Base-by-base conservation (phyloP, 805 yeast species). In the Cyberlindnera japonica region DNA sequence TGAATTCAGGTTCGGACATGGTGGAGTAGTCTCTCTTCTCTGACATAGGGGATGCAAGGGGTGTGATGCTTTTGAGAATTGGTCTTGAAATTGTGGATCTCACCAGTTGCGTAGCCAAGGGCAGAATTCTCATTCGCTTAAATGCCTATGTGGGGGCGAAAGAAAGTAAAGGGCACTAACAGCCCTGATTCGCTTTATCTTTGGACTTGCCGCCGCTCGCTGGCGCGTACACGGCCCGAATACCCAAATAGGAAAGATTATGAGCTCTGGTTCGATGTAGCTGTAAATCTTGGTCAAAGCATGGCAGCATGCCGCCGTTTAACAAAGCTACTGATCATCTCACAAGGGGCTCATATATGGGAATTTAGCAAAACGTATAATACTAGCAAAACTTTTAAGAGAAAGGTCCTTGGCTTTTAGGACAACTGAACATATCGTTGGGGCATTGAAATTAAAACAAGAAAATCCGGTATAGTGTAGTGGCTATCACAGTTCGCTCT, bases 401-500 rank as follows among this genome's bases (percentile, higher is more conserved):
- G n/a, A n/a, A n/a, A n/a, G n/a, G n/a, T n/a, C n/a, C n/a, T n/a
- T n/a, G n/a, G n/a, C n/a, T n/a, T n/a, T n/a, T n/a, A n/a, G n/a
- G n/a, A n/a, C n/a, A n/a, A n/a, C n/a, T n/a, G n/a, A n/a, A n/a
- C n/a, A n/a, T 22, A 9, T 22, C 11, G 24, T 22, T 22, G 11
- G 24, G 11, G 11, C 11, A 22, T 22, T 22, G 11, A 9, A 8
- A 22, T 6, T 25, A 16, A 18, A 6, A 6, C 11, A 4, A 12
- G 6, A 35, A 21, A 45, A 47, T 56, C 60, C 60, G 58, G 57
- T 45, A 50, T 56, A 51, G 60, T 56, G 60, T 56, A 54, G 59
- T 51, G 61, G 61, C 57, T 56, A 56, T 48, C 61, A 57, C 57
- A 53, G 57, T 48, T 52, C 61, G 53, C 61, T 57, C 61, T 57